phyloP scores from a whole-genome alignment of 2,329 filamentous ascomycete genomes.

The Trichoderma hamatum region DNA sequence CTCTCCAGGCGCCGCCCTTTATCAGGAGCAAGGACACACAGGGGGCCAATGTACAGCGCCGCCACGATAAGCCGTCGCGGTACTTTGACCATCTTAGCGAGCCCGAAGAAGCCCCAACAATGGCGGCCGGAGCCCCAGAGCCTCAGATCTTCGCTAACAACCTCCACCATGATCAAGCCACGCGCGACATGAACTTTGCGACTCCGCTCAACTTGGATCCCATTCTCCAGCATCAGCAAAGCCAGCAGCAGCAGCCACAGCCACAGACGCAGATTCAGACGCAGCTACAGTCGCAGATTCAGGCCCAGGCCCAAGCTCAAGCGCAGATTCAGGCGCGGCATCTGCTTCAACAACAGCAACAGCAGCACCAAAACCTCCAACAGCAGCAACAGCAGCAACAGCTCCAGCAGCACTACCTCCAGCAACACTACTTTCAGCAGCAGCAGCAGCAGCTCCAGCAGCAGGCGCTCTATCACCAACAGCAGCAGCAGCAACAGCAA shows the following conservation, averaged over 20 bases:
- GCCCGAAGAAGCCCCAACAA: conserved; percentile 14
- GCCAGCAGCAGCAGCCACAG: conserved; percentile 28
- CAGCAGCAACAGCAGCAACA: conserved; percentile 24
- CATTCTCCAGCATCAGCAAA: conserved; percentile 33
- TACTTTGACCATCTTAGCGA: conserved; percentile 16
- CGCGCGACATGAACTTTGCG: conserved; percentile 40
- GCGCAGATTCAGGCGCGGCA: conserved; percentile 12
- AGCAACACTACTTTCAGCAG: conserved; percentile 31
- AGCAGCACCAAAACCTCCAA: background rate
- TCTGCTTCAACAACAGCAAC: conserved; percentile 23
- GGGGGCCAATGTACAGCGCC: conserved; percentile 15
- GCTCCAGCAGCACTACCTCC: conserved; percentile 24
- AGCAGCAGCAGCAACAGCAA: conserved; percentile 20
- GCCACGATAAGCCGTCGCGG: conserved; percentile 17
- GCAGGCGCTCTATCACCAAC: conserved; percentile 15
- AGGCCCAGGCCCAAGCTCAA: conserved; percentile 5
- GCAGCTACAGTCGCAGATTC: background rate
- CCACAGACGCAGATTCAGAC: background rate
- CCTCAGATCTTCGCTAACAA: conserved; percentile 21
- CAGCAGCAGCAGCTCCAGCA: conserved; percentile 27
- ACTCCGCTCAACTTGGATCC: conserved; percentile 34
- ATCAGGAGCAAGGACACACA: background rate
- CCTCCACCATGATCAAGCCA: conserved; percentile 24
- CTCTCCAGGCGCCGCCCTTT: background rate
- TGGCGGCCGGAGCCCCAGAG: conserved; percentile 21